Percentiles rank a stretch among this genome's conserved stretches.
phyloP scores from a whole-genome alignment of 805 yeast genomes.

The Wickerhamiella domercqiae region DNA sequence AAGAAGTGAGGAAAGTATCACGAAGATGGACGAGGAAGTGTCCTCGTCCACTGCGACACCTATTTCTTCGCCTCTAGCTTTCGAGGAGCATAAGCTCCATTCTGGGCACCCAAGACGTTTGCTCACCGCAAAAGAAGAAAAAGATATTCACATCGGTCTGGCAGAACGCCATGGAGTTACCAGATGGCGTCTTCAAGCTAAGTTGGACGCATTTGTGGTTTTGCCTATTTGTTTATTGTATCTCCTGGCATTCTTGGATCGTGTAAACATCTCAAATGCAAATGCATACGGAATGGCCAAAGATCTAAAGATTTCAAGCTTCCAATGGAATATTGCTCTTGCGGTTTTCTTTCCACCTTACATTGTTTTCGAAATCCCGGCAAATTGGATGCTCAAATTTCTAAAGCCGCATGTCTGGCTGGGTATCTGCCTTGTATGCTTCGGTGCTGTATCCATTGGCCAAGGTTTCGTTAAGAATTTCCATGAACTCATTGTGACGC shows the following conservation, averaged over 20 bases:
- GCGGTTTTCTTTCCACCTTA: slow-evolving; percentile 63
- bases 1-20: no score
- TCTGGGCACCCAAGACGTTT: background rate
- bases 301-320: slow-evolving; percentile 39
- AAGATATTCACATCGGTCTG: slow-evolving; percentile 13
- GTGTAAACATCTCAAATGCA: slow-evolving; percentile 75
- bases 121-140: slow-evolving; percentile 1
- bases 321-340: slow-evolving; percentile 48
- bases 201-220: slow-evolving; percentile 52
- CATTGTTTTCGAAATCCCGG: slow-evolving; percentile 44
- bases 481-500: slow-evolving; percentile 44
- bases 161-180: slow-evolving; percentile 37
- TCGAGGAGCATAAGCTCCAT: background rate
- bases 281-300: slow-evolving; percentile 50
- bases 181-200: slow-evolving; percentile 42
- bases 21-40: no score
- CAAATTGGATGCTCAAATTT: slow-evolving; percentile 44
- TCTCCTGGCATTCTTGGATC: slow-evolving; percentile 61
- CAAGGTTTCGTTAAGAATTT: slow-evolving; percentile 49
- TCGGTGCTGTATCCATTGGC: slow-evolving; percentile 49
- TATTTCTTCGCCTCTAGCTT: background rate
- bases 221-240: slow-evolving; percentile 66
- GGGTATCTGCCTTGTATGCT: slow-evolving; percentile 39
- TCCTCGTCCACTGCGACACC: background rate
- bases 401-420: slow-evolving; percentile 54